phyloP scores from a whole-genome alignment of 2,329 filamentous ascomycete species.

The Clarireedia monteithiana region DNA sequence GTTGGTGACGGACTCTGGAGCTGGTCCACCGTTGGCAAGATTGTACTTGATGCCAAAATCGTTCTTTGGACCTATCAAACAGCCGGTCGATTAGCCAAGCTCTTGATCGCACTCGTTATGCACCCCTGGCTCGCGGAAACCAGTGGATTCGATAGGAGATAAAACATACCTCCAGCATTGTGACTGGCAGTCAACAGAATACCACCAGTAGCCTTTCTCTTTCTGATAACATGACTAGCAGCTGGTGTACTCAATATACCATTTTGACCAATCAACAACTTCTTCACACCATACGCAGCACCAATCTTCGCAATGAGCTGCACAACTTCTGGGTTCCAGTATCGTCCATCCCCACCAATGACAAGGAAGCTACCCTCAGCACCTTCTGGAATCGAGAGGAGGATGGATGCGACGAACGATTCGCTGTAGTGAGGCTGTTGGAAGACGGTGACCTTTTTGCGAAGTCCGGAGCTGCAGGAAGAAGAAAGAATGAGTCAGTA shows the following conservation, averaged over 20 bases:
- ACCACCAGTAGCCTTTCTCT: conserved; percentile 89
- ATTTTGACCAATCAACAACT: conserved; percentile 91
- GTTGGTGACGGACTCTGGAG: conserved; percentile 93
- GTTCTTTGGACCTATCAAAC: conserved; percentile 65
- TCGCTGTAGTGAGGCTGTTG: conserved; percentile 94
- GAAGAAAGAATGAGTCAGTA: conserved; percentile 15
- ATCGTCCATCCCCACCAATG: conserved; percentile 94
- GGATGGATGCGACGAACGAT: conserved; percentile 87
- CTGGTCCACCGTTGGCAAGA: conserved; percentile 88
- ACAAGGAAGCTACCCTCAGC: conserved; percentile 76
- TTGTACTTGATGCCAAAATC: conserved; percentile 99
- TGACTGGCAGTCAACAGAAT: conserved; percentile 96
- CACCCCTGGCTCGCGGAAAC: background rate
- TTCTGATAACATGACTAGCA: conserved; percentile 91
- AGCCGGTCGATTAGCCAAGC: background rate
- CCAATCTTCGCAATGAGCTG: conserved; percentile 97
- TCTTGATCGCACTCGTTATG: background rate
- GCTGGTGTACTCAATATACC: conserved; percentile 96
- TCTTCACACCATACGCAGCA: conserved; percentile 96
- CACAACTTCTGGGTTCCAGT: conserved; percentile 93
- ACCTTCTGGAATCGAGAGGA: conserved; percentile 94
- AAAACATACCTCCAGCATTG: conserved; percentile 79
- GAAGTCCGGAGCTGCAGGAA: conserved; percentile 74
- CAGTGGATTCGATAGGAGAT: background rate
- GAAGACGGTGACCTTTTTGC: conserved; percentile 98